Base-by-base conservation (phyloP, 768 basidiomycete species). In the Strobilomyces dryophilus region DNA sequence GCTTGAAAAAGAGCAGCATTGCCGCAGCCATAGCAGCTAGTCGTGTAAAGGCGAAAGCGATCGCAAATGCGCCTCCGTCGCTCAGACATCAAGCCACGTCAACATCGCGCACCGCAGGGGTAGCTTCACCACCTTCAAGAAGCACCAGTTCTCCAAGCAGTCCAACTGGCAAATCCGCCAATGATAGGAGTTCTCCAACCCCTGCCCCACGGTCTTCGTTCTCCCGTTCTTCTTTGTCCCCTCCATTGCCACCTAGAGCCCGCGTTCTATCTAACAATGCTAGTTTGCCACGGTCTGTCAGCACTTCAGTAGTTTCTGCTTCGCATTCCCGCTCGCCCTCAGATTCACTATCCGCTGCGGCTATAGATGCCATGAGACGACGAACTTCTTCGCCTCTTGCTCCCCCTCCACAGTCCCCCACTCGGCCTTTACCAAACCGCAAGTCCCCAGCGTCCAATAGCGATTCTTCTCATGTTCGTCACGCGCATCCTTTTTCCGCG, bases 1-100 rank as follows among this genome's bases (percentile, higher is more conserved):
- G 67, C 49, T 68, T 69, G 49, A 93, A 92, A 73, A 93, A 93
- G 69, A 82, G 81, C 42, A 91, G 89, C 53, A 76, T 94, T 51
- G 86, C 89, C 37, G 89, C 92, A 9, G 83, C 90, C 21, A 89
- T 95, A 61, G 93, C 93, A 37, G 92, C 93, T 20, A 94, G 89
- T 65, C 80, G 92, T 21, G 90, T 87, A 15, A 95, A 91, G 66
- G 89, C 90, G 15, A 92, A 85, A 62, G 85, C 82, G 20, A 90
- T 90, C 55, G 89, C 91, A 3, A 84, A 78, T 31, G 87, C 89
- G 9, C 91, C 91, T 18, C 91, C 91, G 4, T 80, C 80, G 47
- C 75, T 90, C 45, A 79, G 86, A 48, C 91, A 92, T 66, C 89
- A 91, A 66, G 88, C 89, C 6, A 92, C 88, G 9, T 88, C 89